Evolutionary conservation across 1,284 basidiomycete genomes (phyloP).

Genomic region (Sporisorium reilianum): DNA sequence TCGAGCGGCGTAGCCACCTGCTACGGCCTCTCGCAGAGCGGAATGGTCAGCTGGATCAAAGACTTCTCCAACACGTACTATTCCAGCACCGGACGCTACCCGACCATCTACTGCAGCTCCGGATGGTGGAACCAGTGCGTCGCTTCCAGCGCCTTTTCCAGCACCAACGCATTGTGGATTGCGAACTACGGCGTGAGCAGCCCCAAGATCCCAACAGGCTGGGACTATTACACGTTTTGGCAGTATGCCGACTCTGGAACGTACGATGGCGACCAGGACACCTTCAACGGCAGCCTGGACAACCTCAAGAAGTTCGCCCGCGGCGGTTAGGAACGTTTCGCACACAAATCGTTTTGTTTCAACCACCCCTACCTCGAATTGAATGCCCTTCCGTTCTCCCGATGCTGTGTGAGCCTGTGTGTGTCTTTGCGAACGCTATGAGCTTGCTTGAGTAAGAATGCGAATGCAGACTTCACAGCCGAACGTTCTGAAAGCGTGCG

Average conservation of each 20-base stretch:
- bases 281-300: slow-evolving; percentile 62
- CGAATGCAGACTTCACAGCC: too few relatives aligned
- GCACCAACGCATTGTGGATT: slow-evolving; percentile 77
- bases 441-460: too few relatives aligned
- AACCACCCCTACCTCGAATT: background rate
- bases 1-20: slow-evolving; percentile 68
- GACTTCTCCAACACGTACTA: slow-evolving; percentile 74
- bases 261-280: slow-evolving; percentile 75
- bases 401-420: too few relatives aligned
- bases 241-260: slow-evolving; percentile 74
- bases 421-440: too few relatives aligned
- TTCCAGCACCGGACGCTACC: slow-evolving; percentile 71
- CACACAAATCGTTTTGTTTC: background rate
- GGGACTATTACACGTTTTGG: slow-evolving; percentile 75
- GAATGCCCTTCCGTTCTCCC: background rate
- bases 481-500: too few relatives aligned
- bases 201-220: slow-evolving; percentile 46
- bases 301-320: slow-evolving; percentile 61
- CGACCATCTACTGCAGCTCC: slow-evolving; percentile 77
- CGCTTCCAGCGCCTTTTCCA: slow-evolving; percentile 72
- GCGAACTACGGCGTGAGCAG: slow-evolving; percentile 72
- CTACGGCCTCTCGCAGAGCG: slow-evolving; percentile 74
- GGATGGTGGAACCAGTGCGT: slow-evolving; percentile 80
- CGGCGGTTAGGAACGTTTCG: background rate
- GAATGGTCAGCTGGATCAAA: slow-evolving; percentile 77